Conservation (phyloP, 441 rosid species). For the Melastoma candidum region DNA sequence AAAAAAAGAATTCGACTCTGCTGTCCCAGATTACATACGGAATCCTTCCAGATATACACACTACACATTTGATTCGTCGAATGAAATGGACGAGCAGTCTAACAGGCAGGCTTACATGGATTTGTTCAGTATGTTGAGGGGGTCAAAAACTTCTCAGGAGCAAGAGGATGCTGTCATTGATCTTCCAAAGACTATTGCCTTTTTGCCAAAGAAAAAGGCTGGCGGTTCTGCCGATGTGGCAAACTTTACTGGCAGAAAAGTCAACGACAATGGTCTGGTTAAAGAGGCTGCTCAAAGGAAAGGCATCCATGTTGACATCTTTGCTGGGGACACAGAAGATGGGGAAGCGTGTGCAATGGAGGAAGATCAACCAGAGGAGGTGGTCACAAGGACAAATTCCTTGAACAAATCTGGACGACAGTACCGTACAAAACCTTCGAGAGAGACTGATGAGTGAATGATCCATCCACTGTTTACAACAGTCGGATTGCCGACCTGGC, state of each 20-base stretch:
- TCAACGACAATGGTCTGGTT: constrained; percentile 13
- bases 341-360: constrained; percentile 51
- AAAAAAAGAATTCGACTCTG: constrained; percentile 32
- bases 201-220: constrained; percentile 56
- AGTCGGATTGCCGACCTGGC: constrained; percentile 1
- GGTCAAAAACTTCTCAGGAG: constrained; percentile 26
- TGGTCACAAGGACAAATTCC: constrained; percentile 10
- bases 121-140: constrained; percentile 46
- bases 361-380: constrained; percentile 56
- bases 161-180: constrained; percentile 28
- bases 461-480: not conserved
- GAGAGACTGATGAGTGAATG: constrained; percentile 25
- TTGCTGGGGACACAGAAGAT: constrained; percentile 30
- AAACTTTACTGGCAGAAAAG: constrained; percentile 15
- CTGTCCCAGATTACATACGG: constrained; percentile 65
- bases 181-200: constrained; percentile 47
- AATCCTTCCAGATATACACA: constrained; percentile 74
- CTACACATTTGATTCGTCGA: constrained; percentile 50
- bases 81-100: constrained; percentile 59
- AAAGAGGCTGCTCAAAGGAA: constrained; percentile 25
- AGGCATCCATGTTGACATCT: constrained; percentile 26
- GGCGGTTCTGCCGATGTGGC: constrained; percentile 19
- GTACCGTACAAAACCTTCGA: constrained; percentile 43
- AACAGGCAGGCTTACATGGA: constrained; percentile 67
- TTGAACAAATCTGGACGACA: constrained; percentile 35